phyloP scores from a whole-genome alignment of 371 early-diverging fungal genomes.

The Ordospora pajunii region DNA sequence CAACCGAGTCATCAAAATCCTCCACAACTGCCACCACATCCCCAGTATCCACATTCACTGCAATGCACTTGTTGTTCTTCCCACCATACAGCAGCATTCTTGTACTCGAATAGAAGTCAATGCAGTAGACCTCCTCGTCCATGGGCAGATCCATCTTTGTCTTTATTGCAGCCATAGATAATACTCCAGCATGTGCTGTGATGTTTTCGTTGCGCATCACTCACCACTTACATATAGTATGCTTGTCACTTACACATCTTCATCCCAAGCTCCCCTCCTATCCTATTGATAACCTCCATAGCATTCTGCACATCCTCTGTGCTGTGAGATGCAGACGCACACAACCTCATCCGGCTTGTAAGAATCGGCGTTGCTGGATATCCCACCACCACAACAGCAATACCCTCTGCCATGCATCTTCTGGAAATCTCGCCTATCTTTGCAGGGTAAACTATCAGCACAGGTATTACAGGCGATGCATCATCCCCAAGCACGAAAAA shows the following conservation, averaged over 20 bases:
- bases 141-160: neutral
- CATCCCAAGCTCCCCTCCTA: constrained; percentile 59
- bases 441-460: constrained; percentile 86
- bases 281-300: constrained; percentile 59
- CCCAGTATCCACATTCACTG: constrained; percentile 2
- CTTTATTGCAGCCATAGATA: neutral
- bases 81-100: constrained; percentile 39
- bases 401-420: constrained; percentile 73
- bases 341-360: constrained; percentile 84
- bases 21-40: constrained; percentile 4
- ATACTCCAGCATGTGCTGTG: too few relatives aligned
- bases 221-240: too few relatives aligned
- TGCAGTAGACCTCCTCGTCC: constrained; percentile 37
- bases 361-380: constrained; percentile 96
- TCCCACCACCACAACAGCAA: constrained; percentile 93
- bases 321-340: constrained; percentile 84
- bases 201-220: too few relatives aligned
- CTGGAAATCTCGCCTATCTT: constrained; percentile 90
- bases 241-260: constrained; percentile 2
- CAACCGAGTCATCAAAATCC: constrained; percentile 30
- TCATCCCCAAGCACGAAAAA: constrained; percentile 84
- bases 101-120: constrained; percentile 3
- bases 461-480: constrained; percentile 87
- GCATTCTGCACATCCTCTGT: constrained; percentile 75
- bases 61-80: constrained; percentile 8